Evolutionary conservation across 2,329 filamentous ascomycete species (phyloP), one percentile per base, ranked within the genome.

Genomic region (Clonostachys rosea): DNA sequence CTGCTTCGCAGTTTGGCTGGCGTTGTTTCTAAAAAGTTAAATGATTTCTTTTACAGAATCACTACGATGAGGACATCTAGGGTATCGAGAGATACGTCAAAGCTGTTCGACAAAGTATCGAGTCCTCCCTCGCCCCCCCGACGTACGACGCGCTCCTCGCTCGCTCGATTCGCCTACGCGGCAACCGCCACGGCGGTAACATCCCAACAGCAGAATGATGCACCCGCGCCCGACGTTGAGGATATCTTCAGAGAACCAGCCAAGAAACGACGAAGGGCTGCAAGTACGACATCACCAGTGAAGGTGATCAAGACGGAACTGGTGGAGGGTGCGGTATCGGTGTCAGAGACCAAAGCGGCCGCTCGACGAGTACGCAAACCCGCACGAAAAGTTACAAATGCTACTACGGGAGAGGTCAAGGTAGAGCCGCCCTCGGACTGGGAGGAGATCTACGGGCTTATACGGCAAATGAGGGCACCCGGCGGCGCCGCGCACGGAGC

Each of bases 391-490:
- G 60, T 68, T 20, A 63, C 66, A 40, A 65, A 74, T 51, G 59
- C 63, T 17, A 57, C 61, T 2, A 72, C 71, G 2, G 70, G 69
- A 36, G 63, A 66, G 46, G 55, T 62, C 11, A 63, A 66, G 45
- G 61, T 70, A 24, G 62, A 67, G n/a, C 81, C 90, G 2, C 91
- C 91, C 0, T 75, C 83, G 1, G 83, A 91, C 62, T 96, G 94
- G 94, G 83, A 90, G 52, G 79, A 84, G 48, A 83, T 96, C 48
- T 99, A 96, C 68, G 69, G 76, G 34, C 70, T 81, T 1, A 87
- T 95, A 41, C 85, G 86, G 58, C 78, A 81, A 59, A 96, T 97
- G 91, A 85, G 83, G 3, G 64, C 67, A 5, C 62, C 68, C 0
- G 76, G 75, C 4, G 76, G 76, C 7, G 59, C 67, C 68, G 69